Evolutionary conservation across 805 yeast genomes (phyloP).

Genomic region (Millerago galiae): DNA sequence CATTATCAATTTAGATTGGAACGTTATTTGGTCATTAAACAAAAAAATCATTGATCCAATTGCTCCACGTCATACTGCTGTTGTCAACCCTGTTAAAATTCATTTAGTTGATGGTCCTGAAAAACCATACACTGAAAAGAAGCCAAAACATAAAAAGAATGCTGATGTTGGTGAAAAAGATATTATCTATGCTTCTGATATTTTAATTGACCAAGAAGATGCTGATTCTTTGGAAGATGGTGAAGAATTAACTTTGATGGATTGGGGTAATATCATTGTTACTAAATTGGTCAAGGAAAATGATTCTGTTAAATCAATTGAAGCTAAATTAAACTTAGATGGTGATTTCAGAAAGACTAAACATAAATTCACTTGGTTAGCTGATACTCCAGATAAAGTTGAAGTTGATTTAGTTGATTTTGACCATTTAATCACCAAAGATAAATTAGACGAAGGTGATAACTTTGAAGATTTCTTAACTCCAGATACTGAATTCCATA

Average conservation of each 20-base stretch:
- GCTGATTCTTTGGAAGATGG: slow-evolving; percentile 66
- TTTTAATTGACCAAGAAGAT: slow-evolving; percentile 83
- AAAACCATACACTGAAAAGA: slow-evolving; percentile 55
- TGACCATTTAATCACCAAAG: slow-evolving; percentile 92
- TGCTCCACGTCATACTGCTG: slow-evolving; percentile 93
- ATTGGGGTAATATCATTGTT: slow-evolving; percentile 93
- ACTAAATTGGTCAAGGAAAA: slow-evolving; percentile 62
- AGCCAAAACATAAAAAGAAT: slow-evolving; percentile 93
- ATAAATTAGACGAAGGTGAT: slow-evolving; percentile 90
- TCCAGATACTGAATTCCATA: slow-evolving; percentile 77
- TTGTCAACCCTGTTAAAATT: slow-evolving; percentile 67
- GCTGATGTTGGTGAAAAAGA: slow-evolving; percentile 77
- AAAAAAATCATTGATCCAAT: slow-evolving; percentile 95
- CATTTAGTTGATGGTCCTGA: slow-evolving; percentile 65
- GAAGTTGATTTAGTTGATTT: slow-evolving; percentile 81
- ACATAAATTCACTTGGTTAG: slow-evolving; percentile 92
- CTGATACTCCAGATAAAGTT: slow-evolving; percentile 67
- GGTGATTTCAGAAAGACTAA: slow-evolving; percentile 97
- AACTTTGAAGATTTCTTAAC: slow-evolving; percentile 89
- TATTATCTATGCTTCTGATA: slow-evolving; percentile 56
- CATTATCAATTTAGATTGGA: slow-evolving; percentile 96
- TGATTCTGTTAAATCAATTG: slow-evolving; percentile 51
- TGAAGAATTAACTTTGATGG: slow-evolving; percentile 97
- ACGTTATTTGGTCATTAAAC: slow-evolving; percentile 94
- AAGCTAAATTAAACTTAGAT: slow-evolving; percentile 78